Percentiles rank a stretch among this genome's conserved stretches.
phyloP scores from a whole-genome alignment of 202 grass and related monocot genomes.

The Miscanthus sacchariflorus region DNA sequence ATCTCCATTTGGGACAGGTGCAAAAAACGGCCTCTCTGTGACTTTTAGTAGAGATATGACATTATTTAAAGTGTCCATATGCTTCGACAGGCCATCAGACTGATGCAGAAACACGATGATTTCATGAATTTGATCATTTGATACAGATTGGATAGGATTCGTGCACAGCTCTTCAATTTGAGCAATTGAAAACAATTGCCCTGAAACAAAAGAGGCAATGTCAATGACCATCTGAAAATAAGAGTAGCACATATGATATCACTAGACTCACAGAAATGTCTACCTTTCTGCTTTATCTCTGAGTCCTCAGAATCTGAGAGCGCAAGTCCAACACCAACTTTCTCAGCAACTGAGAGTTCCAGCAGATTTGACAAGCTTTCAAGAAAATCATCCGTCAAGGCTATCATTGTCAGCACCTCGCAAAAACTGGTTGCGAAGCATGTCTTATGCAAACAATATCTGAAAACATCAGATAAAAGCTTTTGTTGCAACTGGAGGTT shows the following conservation, averaged over 20 bases:
- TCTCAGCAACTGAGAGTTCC: conserved; percentile 65
- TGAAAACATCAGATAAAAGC: conserved; percentile 62
- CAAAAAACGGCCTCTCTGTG: conserved; percentile 51
- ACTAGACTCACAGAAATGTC: conserved; percentile 19
- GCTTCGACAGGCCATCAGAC: conserved; percentile 63
- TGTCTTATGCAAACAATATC: conserved; percentile 70
- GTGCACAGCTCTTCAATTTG: conserved; percentile 74
- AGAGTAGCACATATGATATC: conserved; percentile 13
- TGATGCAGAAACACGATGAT: conserved; percentile 67
- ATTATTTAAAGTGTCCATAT: conserved; percentile 70
- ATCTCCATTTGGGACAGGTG: conserved; percentile 50
- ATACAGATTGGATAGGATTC: conserved; percentile 58
- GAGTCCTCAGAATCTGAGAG: conserved; percentile 73
- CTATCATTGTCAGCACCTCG: conserved; percentile 51
- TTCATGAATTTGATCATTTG: conserved; percentile 71
- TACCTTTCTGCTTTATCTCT: conserved; percentile 69
- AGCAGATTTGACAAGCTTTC: conserved; percentile 63
- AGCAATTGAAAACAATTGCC: conserved; percentile 73
- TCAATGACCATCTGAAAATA: conserved; percentile 24
- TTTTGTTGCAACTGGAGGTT: conserved; percentile 49
- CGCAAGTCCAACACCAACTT: conserved; percentile 64
- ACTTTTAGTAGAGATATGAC: conserved; percentile 62
- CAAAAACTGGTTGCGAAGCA: conserved; percentile 66
- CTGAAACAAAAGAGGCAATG: conserved; percentile 50
- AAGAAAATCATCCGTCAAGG: conserved; percentile 57